These are phyloP conservation scores for Saussurea involucrata DNA, from an alignment of 129 eudicot genomes.

Conservation along the genomic window DNA sequence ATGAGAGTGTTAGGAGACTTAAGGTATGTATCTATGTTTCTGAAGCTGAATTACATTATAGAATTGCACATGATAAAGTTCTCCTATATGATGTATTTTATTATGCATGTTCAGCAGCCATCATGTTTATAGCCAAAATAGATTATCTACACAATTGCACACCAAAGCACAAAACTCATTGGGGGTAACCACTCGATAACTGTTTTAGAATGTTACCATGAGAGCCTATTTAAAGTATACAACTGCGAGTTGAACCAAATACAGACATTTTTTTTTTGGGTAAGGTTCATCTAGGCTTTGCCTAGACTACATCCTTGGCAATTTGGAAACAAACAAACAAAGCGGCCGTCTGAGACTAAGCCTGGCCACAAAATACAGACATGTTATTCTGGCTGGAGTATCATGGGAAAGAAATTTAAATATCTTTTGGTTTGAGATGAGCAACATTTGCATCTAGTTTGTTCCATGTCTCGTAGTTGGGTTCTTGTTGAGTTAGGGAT, in stretches of 20 bases:
- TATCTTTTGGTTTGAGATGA: background rate
- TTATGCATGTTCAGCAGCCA: background rate
- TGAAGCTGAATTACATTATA: background rate
- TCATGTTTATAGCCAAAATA: background rate
- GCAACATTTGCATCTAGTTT: background rate
- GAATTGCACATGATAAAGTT: background rate
- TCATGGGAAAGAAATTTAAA: background rate
- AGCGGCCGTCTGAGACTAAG: no score
- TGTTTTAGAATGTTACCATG: background rate
- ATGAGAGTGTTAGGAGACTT: conserved; percentile 62
- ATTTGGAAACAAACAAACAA: no score
- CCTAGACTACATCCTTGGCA: no score
- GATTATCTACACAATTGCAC: background rate
- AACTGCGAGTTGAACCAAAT: background rate
- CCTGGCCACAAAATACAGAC: background rate
- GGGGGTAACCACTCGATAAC: background rate
- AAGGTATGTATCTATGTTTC: conserved; percentile 46
- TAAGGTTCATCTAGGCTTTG: no score
- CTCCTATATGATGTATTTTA: background rate
- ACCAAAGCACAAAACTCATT: background rate
- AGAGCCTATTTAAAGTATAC: background rate
- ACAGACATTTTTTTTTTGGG: no score
- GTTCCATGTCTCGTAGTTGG: background rate
- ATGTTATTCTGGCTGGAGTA: background rate
- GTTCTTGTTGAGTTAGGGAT: no score